Evolutionary conservation across 306 rosid genomes (phyloP).

Genomic region (Prunus padus): DNA sequence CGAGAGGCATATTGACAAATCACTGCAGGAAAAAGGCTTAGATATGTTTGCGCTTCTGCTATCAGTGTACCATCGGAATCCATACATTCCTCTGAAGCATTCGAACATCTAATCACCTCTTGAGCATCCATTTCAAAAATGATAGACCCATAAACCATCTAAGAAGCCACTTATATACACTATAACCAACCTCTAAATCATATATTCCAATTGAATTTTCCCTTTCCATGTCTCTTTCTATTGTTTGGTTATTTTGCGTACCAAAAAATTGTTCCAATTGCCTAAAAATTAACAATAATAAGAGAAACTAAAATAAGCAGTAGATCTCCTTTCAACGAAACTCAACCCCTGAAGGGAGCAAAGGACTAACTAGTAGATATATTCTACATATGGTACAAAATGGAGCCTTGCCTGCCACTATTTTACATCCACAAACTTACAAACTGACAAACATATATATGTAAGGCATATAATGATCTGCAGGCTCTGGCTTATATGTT

Average conservation of each 20-base stretch:
- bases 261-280: background rate
- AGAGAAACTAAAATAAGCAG: background rate
- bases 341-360: background rate
- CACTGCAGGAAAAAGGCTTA: no score
- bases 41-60: background rate
- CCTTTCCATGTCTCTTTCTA: background rate
- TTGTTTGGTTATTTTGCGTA: background rate
- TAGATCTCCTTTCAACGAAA: background rate
- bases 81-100: background rate
- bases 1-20: no score
- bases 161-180: background rate
- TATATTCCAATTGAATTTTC: no score
- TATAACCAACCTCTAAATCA: no score
- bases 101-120: background rate
- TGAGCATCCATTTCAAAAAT: background rate
- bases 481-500: slow-evolving; percentile 4
- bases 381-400: background rate
- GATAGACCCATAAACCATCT: background rate
- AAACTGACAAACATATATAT: background rate
- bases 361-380: background rate
- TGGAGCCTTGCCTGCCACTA: background rate
- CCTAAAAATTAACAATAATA: background rate
- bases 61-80: background rate
- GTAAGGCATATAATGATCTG: background rate
- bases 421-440: slow-evolving; percentile 1